Evolutionary conservation across 2,329 filamentous ascomycete genomes (phyloP).

Genomic region (Trichothecium roseum): DNA sequence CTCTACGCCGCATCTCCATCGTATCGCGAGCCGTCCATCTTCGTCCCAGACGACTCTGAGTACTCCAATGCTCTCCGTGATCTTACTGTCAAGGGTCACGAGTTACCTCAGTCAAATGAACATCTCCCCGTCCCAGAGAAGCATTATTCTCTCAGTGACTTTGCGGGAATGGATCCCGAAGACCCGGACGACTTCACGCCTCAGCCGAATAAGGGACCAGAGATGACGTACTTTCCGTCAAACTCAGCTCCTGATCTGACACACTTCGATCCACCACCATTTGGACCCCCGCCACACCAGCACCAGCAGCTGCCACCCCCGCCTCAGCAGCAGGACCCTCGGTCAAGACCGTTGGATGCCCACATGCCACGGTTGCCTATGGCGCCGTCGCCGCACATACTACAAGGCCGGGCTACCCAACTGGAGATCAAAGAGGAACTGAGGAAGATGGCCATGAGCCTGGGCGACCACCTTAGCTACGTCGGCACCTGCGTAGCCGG

Average conservation of each 20-base stretch:
- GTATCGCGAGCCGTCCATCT: slow-evolving; percentile 46
- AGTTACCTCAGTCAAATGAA: slow-evolving; percentile 3
- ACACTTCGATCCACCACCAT: background rate
- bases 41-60: slow-evolving; percentile 48
- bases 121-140: slow-evolving; percentile 5
- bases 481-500: slow-evolving; percentile 33
- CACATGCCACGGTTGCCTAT: slow-evolving; percentile 27
- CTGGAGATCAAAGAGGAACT: slow-evolving; percentile 42
- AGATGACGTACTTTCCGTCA: slow-evolving; percentile 1
- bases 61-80: slow-evolving; percentile 28
- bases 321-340: slow-evolving; percentile 8
- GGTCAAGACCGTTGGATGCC: background rate
- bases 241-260: background rate
- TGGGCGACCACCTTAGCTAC: slow-evolving; percentile 36
- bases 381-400: slow-evolving; percentile 38
- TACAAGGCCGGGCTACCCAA: slow-evolving; percentile 42
- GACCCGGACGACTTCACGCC: slow-evolving; percentile 6
- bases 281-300: slow-evolving; percentile 10
- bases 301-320: slow-evolving; percentile 10
- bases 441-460: slow-evolving; percentile 36
- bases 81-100: slow-evolving; percentile 14
- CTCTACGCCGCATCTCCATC: slow-evolving; percentile 33
- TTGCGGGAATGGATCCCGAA: slow-evolving; percentile 29
- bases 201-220: background rate
- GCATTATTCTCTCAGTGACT: slow-evolving; percentile 28